A percentile compares a stretch with the other conserved stretches of the same genome.
Evolutionary conservation across 1,284 basidiomycete species (phyloP).

Genomic region (Albatrellus sp.): DNA sequence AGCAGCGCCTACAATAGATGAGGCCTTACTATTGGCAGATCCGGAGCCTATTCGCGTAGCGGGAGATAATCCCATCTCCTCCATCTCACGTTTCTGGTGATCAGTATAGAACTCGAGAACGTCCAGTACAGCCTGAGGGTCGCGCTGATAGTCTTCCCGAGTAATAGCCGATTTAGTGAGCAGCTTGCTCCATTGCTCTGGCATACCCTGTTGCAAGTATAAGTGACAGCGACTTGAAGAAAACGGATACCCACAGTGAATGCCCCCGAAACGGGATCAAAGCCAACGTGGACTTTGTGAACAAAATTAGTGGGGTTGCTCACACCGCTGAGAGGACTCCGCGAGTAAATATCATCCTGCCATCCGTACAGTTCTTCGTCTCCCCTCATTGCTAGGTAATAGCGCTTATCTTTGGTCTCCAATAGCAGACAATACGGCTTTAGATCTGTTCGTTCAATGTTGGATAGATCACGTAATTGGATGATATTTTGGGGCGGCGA

Average conservation of each 20-base stretch:
- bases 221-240: background rate
- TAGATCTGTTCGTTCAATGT: constrained; percentile 83
- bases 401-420: constrained; percentile 74
- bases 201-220: constrained; percentile 60
- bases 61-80: constrained; percentile 40
- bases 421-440: constrained; percentile 87
- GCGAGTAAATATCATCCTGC: constrained; percentile 92
- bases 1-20: no score
- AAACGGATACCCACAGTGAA: constrained; percentile 61
- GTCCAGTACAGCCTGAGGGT: constrained; percentile 94
- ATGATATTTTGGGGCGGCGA: constrained; percentile 59
- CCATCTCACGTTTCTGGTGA: constrained; percentile 86
- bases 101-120: constrained; percentile 98
- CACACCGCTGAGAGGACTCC: constrained; percentile 88
- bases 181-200: constrained; percentile 93
- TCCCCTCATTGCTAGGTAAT: constrained; percentile 74
- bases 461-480: constrained; percentile 68
- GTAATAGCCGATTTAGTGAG: constrained; percentile 96
- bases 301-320: constrained; percentile 95
- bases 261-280: constrained; percentile 86
- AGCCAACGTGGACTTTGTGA: constrained; percentile 96
- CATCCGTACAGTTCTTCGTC: constrained; percentile 95
- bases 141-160: constrained; percentile 91
- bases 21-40: constrained; percentile 4
- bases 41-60: constrained; percentile 8